Base-by-base conservation (phyloP, 306 rosid species). In the Castanea sativa region DNA sequence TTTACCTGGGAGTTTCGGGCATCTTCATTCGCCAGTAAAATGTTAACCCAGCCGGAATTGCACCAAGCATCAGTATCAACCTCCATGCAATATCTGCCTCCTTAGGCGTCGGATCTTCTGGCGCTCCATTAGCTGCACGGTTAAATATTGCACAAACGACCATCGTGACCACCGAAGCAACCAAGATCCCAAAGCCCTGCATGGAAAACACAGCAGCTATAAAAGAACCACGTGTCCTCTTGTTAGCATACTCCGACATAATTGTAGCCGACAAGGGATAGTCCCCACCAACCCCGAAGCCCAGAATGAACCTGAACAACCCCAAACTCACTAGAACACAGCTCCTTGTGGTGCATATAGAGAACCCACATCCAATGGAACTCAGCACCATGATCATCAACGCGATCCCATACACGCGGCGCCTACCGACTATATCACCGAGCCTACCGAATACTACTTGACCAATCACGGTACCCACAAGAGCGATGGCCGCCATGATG, bases 1-100 rank as follows among this genome's bases (percentile, higher is more conserved):
- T 20, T 21, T 82, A 92, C 97, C 96, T 92, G 71, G 96, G 96
- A 74, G 96, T 93, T 88, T 93, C 96, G 0, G 97, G 97, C 94
- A 93, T 89, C 92, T 82, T 84, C 97, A 89, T 93, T 1, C 96
- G 90, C 96, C 97, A 93, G 57, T 93, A 91, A 43, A 85, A 89
- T 21, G 97, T 93, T 86, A 88, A 10, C 38, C 91, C 97, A 1
- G 96, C 96, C 10, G 97, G 97, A 59, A 92, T 14, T 0, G 88
- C 82, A 23, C 96, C 92, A 3, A 92, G 73, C 90, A 92, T 89
- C 18, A 92, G 84, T 21, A 92, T 92, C 78, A 90, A 32, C 83
- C 97, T 82, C 97, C 96, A 92, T 1, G 92, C 96, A 4, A 89
- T 38, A 69, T 92, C 96, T 14, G 90, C 95, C 61, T 69, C 87